phyloP scores from a whole-genome alignment of 768 basidiomycete genomes.

The Suillus paluster region DNA sequence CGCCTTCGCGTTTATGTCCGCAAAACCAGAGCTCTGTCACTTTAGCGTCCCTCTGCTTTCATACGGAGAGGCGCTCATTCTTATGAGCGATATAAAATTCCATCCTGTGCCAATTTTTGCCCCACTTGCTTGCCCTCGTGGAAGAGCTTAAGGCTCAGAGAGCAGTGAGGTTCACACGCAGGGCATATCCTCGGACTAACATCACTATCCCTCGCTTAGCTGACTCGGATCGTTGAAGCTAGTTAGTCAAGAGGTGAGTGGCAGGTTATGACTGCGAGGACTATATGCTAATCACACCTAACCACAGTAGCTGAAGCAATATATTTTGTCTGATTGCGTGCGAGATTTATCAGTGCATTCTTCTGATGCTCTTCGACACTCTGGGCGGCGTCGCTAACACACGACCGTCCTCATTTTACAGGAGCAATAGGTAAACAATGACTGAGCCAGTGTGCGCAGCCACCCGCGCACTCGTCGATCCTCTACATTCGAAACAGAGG shows the following conservation, averaged over 20 bases:
- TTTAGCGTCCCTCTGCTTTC: slow-evolving; percentile 76
- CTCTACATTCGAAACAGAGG: slow-evolving; percentile 27
- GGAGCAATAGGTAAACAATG: slow-evolving; percentile 67
- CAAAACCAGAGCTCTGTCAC: slow-evolving; percentile 66
- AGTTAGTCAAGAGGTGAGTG: slow-evolving; percentile 26
- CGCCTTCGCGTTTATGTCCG: slow-evolving; percentile 6
- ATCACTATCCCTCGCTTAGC: not conserved
- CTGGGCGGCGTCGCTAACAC: slow-evolving; percentile 81
- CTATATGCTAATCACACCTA: not conserved
- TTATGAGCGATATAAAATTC: slow-evolving; percentile 70
- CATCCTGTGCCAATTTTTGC: slow-evolving; percentile 45
- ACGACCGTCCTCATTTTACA: slow-evolving; percentile 96
- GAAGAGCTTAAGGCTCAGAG: slow-evolving; percentile 29
- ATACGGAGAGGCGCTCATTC: slow-evolving; percentile 83
- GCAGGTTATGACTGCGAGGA: not conserved
- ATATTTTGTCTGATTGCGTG: not conserved
- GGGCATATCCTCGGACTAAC: slow-evolving; percentile 40
- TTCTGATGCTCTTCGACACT: slow-evolving; percentile 88
- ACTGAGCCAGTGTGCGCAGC: slow-evolving; percentile 28
- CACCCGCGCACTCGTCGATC: slow-evolving; percentile 41
- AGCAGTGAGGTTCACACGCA: slow-evolving; percentile 55
- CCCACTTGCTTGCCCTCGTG: slow-evolving; percentile 36
- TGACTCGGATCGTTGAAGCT: not conserved
- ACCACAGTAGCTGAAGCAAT: not conserved
- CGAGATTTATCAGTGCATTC: slow-evolving; percentile 4